Conservation (phyloP, 2,329 filamentous ascomycete species). For the Pseudogymnoascus sp. region DNA sequence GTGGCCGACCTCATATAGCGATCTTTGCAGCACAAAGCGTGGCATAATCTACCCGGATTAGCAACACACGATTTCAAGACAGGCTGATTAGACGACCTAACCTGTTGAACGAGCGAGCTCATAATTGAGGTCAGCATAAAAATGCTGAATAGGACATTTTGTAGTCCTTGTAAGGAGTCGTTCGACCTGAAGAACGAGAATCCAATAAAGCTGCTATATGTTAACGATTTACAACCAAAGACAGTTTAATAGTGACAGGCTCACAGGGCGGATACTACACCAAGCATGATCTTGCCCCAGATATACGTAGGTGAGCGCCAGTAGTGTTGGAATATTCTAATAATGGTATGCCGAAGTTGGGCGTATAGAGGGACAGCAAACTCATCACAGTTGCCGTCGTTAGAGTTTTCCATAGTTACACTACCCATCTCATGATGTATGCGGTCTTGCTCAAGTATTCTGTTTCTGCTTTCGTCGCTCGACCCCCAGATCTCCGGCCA, state of each 20-base stretch:
- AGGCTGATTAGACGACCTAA: not conserved
- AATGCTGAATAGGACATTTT: no score
- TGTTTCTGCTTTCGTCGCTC: slow-evolving; percentile 39
- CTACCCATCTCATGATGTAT: slow-evolving; percentile 39
- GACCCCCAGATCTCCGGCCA: slow-evolving; percentile 14
- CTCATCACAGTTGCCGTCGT: slow-evolving; percentile 15
- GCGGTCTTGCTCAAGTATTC: slow-evolving; percentile 42
- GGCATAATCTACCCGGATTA: slow-evolving; percentile 48
- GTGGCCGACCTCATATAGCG: slow-evolving; percentile 48
- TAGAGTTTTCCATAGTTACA: slow-evolving; percentile 20
- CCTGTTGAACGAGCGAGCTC: slow-evolving; percentile 42
- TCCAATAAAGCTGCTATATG: not conserved
- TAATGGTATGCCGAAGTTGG: no score
- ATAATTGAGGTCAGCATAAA: slow-evolving; percentile 38
- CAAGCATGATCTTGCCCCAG: slow-evolving; percentile 58
- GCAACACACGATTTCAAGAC: not conserved
- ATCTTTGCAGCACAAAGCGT: slow-evolving; percentile 57
- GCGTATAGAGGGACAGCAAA: no score
- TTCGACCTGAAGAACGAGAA: no score
- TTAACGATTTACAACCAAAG: no score
- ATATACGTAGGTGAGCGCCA: slow-evolving; percentile 69
- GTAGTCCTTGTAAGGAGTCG: no score
- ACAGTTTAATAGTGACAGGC: no score
- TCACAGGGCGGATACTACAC: slow-evolving; percentile 42
- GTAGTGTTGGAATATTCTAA: slow-evolving; percentile 61